Conservation (phyloP, 495 filamentous ascomycete species). For the Chlorociboria aeruginascens region DNA sequence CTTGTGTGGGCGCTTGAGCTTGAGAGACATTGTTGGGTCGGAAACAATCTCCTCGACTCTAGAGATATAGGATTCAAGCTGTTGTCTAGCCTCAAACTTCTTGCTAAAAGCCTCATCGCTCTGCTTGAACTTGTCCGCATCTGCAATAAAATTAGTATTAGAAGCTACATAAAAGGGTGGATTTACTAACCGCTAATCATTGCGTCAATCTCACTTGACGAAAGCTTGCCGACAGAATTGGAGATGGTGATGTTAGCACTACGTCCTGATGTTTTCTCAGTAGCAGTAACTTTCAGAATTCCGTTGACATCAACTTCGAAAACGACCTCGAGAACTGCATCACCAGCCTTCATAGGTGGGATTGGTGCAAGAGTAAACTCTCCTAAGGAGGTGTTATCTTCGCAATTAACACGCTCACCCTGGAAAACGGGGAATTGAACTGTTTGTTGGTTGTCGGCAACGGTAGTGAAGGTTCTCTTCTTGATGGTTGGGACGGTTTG, state of each 20-base stretch:
- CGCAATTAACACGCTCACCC: slow-evolving; percentile 98
- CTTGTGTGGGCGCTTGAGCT: slow-evolving; percentile 97
- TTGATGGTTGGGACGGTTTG: slow-evolving; percentile 88
- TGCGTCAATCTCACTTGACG: slow-evolving; percentile 85
- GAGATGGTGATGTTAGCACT: slow-evolving; percentile 99
- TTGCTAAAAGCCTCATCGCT: slow-evolving; percentile 98
- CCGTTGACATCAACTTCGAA: slow-evolving; percentile 99
- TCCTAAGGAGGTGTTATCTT: slow-evolving; percentile 97
- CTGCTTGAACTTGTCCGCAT: slow-evolving; percentile 98
- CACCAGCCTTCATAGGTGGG: slow-evolving; percentile 92
- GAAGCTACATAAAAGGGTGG: background rate
- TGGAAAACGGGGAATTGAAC: slow-evolving; percentile 98
- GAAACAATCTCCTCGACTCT: slow-evolving; percentile 98
- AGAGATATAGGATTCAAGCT: slow-evolving; percentile 97
- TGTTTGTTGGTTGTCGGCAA: slow-evolving; percentile 75
- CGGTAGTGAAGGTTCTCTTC: slow-evolving; percentile 92
- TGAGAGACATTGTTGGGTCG: slow-evolving; percentile 89
- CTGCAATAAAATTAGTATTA: slow-evolving; percentile 9
- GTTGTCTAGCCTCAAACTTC: slow-evolving; percentile 95
- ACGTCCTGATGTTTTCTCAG: slow-evolving; percentile 96
- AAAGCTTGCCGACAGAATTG: slow-evolving; percentile 98
- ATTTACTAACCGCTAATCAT: slow-evolving; percentile 73
- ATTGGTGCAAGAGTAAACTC: slow-evolving; percentile 98
- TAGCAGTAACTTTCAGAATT: slow-evolving; percentile 99
- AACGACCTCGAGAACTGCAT: slow-evolving; percentile 93